Base-by-base conservation (phyloP, 1,284 basidiomycete species). In the Puccinia horiana region DNA sequence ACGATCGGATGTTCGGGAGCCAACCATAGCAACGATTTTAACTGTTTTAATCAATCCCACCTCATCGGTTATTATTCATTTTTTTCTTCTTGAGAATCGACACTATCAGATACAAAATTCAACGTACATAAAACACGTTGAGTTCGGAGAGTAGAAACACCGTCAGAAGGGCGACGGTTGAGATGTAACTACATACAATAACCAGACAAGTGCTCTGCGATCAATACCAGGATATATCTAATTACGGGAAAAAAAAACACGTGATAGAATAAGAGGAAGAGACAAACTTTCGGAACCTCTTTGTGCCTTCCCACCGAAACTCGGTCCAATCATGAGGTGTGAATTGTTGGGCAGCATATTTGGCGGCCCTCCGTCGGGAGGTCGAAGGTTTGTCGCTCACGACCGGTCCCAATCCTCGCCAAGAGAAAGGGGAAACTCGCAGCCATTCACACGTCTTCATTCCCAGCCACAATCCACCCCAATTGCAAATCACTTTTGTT, bases 261-360 rank as follows among this genome's bases (percentile, higher is more conserved):
- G n/a, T 6, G 47, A 37, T 29, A n/a, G 37, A 42, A 47, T 9
- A 4, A 37, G 26, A n/a, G 69, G n/a, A 32, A n/a, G 5, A 0
- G 63, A 65, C 61, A 47, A 11, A 81, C 80, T 93, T 91, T 49
- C 89, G 88, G 85, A 93, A 92, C 44, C 91, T 91, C 26, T 91
- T 90, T 6, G 93, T 93, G 23, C 92, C 92, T 84, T 92, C 93
- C 93, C 93, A 94, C 85, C 92, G 90, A 89, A 94, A 94, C 16
- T 92, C 90, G 29, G 93, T 94, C 88, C 93, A 94, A 85, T 94
- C 93, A 83, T 93, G 92, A 20, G 93, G 93, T 12, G 92, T 92
- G 86, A 94, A 93, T 85, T 94, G 93, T 83, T 90, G 92, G 70
- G 93, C 88, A 56, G 94, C 92, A 42, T 92, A 90, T 83, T 90